A percentile compares a stretch with the other conserved stretches of the same genome.
These are phyloP conservation scores for Macrophomina tecta DNA, from an alignment of 2,329 filamentous ascomycete genomes.

Conservation along the genomic window DNA sequence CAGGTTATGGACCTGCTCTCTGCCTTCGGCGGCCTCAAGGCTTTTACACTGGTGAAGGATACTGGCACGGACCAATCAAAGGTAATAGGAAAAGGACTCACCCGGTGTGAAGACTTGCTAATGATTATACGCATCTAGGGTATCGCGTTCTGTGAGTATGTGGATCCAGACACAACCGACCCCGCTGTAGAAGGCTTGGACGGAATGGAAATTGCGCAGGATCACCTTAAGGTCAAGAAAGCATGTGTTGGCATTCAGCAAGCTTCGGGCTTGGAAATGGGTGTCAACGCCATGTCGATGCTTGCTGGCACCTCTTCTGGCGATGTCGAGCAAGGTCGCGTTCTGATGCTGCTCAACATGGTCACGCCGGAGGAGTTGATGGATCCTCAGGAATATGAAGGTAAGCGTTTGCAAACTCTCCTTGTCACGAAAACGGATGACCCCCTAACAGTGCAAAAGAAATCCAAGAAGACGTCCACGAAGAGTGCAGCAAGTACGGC, in stretches of 20 bases:
- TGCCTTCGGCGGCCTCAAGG: constrained; percentile 90
- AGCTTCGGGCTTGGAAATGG: constrained; percentile 88
- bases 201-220: constrained; percentile 90
- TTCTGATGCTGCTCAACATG: constrained; percentile 96
- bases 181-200: constrained; percentile 91
- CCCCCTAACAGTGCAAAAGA: constrained; percentile 65
- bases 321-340: constrained; percentile 79
- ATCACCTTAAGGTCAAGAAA: constrained; percentile 81
- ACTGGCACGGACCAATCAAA: constrained; percentile 82
- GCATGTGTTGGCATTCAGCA: constrained; percentile 96
- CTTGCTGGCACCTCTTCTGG: constrained; percentile 86
- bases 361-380: constrained; percentile 94
- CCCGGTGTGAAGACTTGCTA: constrained; percentile 28
- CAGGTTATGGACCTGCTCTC: constrained; percentile 89
- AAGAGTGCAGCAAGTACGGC: constrained; percentile 93
- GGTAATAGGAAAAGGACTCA: constrained; percentile 60
- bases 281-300: constrained; percentile 97
- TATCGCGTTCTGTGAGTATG: constrained; percentile 95
- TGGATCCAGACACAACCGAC: constrained; percentile 76
- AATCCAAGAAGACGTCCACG: constrained; percentile 92
- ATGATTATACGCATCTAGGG: constrained; percentile 62
- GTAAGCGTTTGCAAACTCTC: constrained; percentile 55
- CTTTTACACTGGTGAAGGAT: constrained; percentile 90
- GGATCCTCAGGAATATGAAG: constrained; percentile 93
- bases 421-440: constrained; percentile 8